Percentiles rank a stretch among this genome's conserved stretches.
phyloP scores from a whole-genome alignment of 768 basidiomycete species.

The Boletus barrowsii region DNA sequence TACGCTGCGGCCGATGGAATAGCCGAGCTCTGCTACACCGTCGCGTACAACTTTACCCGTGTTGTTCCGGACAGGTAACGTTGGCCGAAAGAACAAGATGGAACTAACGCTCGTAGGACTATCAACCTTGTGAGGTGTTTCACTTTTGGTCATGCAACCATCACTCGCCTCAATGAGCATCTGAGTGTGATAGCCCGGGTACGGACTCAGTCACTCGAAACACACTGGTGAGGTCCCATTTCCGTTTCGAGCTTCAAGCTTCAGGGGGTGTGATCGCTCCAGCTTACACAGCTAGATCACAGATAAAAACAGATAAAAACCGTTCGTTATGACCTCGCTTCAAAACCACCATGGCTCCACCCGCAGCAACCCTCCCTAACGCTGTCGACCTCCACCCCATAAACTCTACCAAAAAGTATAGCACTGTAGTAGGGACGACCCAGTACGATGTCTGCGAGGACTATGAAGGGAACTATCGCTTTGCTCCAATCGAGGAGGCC shows the following conservation, averaged over 20 bases:
- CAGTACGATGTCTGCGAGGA: conserved; percentile 26
- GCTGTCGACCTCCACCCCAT: conserved; percentile 19
- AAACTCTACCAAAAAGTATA: conserved; percentile 25
- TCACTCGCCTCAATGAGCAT: too few relatives aligned
- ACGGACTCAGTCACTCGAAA: too few relatives aligned
- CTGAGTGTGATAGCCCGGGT: too few relatives aligned
- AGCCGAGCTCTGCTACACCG: too few relatives aligned
- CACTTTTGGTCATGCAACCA: too few relatives aligned
- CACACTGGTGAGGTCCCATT: too few relatives aligned
- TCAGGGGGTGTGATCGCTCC: background rate
- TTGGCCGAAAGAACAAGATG: too few relatives aligned
- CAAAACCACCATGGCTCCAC: conserved; percentile 34
- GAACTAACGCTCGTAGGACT: background rate
- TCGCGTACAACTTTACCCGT: too few relatives aligned
- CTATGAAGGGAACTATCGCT: conserved; percentile 62
- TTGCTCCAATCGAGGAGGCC: conserved; percentile 73
- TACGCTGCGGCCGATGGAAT: background rate
- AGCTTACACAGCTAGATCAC: background rate
- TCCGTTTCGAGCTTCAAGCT: background rate
- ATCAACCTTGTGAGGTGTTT: background rate
- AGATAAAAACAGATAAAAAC: conserved; percentile 2
- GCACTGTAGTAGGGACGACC: background rate
- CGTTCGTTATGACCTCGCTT: background rate
- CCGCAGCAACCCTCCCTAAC: conserved; percentile 32
- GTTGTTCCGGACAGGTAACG: background rate